Evolutionary conservation across 1,284 basidiomycete genomes (phyloP), one percentile per base, ranked within the genome.

Genomic region (Moesziomyces aphidis): DNA sequence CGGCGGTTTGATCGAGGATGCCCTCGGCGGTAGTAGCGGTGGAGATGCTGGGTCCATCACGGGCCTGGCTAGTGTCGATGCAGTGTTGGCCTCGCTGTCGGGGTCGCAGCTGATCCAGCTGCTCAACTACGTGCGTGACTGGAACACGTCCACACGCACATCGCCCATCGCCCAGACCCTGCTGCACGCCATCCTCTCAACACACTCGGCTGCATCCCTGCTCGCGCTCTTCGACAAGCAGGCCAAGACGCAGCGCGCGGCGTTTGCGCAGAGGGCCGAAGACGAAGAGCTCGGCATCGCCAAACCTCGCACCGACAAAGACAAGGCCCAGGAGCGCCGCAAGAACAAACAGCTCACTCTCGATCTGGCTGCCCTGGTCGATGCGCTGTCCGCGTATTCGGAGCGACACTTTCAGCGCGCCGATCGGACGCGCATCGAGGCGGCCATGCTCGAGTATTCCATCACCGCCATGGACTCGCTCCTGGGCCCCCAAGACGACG

Each of bases 61-160:
- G 0, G 82, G 82, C 8, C 67, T 79, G 15, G 52, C 46, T 1
- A 61, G 74, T 5, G 73, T 83, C 39, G 82, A 83, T 54, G 22
- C 90, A 67, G 92, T 97, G 47, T 87, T 99, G 65, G 88, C 89
- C 60, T 90, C 89, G 0, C 88, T 99, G 6, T 86, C 89, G 0
- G 87, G 89, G 2, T 81, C 90, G 11, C 93, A 96, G 78, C 89
- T 99, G 22, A 90, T 91, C 9, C 90, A 91, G 61, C 88, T 99
- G 17, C 87, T 98, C 53, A 88, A 89, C 46, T 95, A 94, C 85
- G 88, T 95, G 39, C 89, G 93, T 48, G 91, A 93, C 78, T 99
- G 96, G 96, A 99, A 98, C 86, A 91, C 95, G 13, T 92, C 91
- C 61, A 92, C 92, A 7, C 91, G 91, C 80, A 95, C 93, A 23